Evolutionary conservation across 176 grass and related monocot species (phyloP).

Genomic region (Triticum dicoccoides): DNA sequence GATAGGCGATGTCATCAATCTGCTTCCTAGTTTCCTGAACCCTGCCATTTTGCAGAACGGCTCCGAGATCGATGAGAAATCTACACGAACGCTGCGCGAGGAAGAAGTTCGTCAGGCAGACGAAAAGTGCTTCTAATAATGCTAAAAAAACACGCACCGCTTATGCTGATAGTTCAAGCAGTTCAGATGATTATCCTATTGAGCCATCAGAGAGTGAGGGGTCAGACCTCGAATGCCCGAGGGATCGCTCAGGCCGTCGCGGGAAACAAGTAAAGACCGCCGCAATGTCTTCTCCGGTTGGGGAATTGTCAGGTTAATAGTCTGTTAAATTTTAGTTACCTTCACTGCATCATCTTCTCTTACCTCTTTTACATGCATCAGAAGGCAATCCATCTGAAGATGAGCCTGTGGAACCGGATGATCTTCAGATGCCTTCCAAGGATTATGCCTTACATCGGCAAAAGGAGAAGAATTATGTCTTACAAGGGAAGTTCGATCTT

Average conservation of each 20-base stretch:
- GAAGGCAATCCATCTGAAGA: neutral
- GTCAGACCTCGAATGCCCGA: neutral
- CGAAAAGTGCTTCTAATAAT: neutral
- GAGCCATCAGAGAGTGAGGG: neutral
- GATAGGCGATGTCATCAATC: too few relatives aligned
- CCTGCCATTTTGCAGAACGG: neutral
- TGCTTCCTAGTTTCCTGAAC: neutral
- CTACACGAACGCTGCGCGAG: neutral
- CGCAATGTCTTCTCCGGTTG: neutral
- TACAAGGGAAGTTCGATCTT: neutral
- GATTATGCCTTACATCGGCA: neutral
- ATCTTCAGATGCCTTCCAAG: neutral
- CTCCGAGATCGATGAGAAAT: neutral
- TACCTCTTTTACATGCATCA: neutral
- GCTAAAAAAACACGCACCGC: neutral
- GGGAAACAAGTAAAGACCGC: neutral
- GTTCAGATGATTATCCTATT: neutral
- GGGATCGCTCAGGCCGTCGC: neutral
- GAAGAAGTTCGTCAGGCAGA: neutral
- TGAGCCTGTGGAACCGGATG: neutral
- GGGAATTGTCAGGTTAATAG: neutral
- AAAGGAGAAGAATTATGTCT: neutral
- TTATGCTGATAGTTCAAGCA: neutral
- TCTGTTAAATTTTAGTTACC: neutral
- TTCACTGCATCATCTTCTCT: neutral